Evolutionary conservation across 148 eudicot species (phyloP).

Genomic region (Rhododendron ferrugineum): DNA sequence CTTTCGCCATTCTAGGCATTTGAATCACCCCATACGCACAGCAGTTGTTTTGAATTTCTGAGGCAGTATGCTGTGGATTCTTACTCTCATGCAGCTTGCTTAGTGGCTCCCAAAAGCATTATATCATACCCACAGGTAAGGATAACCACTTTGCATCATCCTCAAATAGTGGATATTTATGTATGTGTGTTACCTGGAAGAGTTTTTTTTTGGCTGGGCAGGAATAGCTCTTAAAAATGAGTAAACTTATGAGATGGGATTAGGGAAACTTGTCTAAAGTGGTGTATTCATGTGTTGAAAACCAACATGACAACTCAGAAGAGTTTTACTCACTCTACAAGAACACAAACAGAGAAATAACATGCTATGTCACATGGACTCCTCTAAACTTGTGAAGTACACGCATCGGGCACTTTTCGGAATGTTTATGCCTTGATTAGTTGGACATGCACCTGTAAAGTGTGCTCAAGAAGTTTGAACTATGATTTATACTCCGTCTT

Average conservation of each 20-base stretch:
- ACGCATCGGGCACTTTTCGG: neutral
- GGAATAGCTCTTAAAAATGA: neutral
- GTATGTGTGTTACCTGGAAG: neutral
- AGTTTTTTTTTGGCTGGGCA: neutral
- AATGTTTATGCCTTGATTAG: neutral
- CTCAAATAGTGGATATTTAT: neutral
- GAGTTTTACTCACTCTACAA: neutral
- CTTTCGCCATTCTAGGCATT: constrained; percentile 58
- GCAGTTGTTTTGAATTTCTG: constrained; percentile 73
- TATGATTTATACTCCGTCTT: neutral
- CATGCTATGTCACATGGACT: neutral
- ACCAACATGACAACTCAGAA: neutral
- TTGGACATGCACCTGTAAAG: neutral
- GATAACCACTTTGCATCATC: neutral
- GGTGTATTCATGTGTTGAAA: neutral
- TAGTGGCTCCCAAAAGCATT: constrained; percentile 68
- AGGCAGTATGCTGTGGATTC: constrained; percentile 91
- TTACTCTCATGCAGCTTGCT: constrained; percentile 75
- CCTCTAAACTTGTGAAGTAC: neutral
- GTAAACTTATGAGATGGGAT: neutral
- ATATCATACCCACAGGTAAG: constrained; percentile 98
- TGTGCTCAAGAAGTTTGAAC: neutral
- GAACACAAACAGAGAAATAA: neutral
- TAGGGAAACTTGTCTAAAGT: neutral
- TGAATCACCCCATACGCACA: constrained; percentile 93